Percentiles rank a stretch among this genome's conserved stretches.
phyloP scores from a whole-genome alignment of 495 filamentous ascomycete species.

The Talaromyces wortmannii region DNA sequence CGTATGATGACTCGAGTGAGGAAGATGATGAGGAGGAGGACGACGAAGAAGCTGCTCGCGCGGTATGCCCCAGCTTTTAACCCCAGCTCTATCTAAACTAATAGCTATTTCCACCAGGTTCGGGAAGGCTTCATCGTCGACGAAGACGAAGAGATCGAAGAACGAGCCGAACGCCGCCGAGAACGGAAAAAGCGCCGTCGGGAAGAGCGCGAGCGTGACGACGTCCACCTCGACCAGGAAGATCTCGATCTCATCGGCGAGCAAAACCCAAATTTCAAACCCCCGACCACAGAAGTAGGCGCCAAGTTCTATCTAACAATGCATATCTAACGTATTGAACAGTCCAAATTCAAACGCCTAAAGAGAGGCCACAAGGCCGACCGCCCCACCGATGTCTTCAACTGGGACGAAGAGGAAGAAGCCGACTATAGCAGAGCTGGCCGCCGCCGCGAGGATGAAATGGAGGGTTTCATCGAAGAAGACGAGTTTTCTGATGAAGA shows the following conservation, averaged over 20 bases:
- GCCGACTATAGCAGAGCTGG: constrained; percentile 51
- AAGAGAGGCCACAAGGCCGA: constrained; percentile 87
- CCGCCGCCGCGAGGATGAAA: constrained; percentile 57
- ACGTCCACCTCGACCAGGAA: constrained; percentile 88
- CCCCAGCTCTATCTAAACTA: not conserved
- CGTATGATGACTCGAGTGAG: constrained; percentile 76
- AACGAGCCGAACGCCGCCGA: constrained; percentile 52
- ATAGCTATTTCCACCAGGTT: constrained; percentile 42
- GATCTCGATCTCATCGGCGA: constrained; percentile 92
- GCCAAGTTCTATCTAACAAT: not conserved
- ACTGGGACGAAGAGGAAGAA: constrained; percentile 85
- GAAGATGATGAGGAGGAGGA: constrained; percentile 97
- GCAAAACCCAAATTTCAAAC: constrained; percentile 60
- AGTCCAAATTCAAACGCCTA: constrained; percentile 91
- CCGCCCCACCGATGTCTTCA: constrained; percentile 72
- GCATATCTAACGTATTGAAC: constrained; percentile 5
- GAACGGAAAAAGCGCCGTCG: constrained; percentile 64
- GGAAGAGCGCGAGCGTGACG: constrained; percentile 71
- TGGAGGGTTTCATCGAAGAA: constrained; percentile 96
- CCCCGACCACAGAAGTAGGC: constrained; percentile 57
- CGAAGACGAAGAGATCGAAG: constrained; percentile 77
- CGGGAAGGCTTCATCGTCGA: constrained; percentile 95
- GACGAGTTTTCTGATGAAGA: constrained; percentile 90
- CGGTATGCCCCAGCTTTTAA: constrained; percentile 20
- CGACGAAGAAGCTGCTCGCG: constrained; percentile 67